Evolutionary conservation across 257 asterid genomes (phyloP), one percentile per base, ranked within the genome.

Genomic region (Mentha longifolia): DNA sequence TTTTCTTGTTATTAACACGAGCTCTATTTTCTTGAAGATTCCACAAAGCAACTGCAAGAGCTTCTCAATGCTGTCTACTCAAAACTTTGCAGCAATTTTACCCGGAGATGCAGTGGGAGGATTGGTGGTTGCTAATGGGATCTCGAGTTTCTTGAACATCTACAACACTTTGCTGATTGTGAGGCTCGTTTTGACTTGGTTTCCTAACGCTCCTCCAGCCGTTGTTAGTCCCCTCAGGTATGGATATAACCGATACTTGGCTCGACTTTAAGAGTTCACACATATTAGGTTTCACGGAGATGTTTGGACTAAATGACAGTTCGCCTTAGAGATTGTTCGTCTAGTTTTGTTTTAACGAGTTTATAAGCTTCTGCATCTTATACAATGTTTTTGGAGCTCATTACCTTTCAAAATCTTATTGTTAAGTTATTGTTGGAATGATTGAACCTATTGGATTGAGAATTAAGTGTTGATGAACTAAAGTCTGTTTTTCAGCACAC

Each of bases 181-280:
- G 46, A 85, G 98, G 85, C 92, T 92, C 61, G 96, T 92, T 67
- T 82, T 92, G 68, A 90, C 98, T 45, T 92, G 98, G 98, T 92
- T 92, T 68, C 98, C 98, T 14, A 92, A 83, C 73, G 96, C 95
- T 51, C 98, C 98, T 75, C 86, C 92, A 7, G 97, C 88, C 45
- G 66, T 92, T 73, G 97, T 92, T 74, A 84, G 88, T 63, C 98
- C 98, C 49, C 91, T 92, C 77, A 92, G 98, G 98, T 92, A 55
- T 55, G 37, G 7, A 22, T 56, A 11, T 22, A 3, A 0, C 19
- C 25, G 61, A 12, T 55, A 55, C 61, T 54, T 11, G 60, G 4
- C 28, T 45, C 9, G 42, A 37, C 42, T 45, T 12, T 12, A 12
- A 11, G 15, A 12, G 43, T 39, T 3, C 9, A 13, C n/a, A 11